Evolutionary conservation across 495 filamentous ascomycete species (phyloP).

Genomic region (Pseudomonodictys pantanalensis): DNA sequence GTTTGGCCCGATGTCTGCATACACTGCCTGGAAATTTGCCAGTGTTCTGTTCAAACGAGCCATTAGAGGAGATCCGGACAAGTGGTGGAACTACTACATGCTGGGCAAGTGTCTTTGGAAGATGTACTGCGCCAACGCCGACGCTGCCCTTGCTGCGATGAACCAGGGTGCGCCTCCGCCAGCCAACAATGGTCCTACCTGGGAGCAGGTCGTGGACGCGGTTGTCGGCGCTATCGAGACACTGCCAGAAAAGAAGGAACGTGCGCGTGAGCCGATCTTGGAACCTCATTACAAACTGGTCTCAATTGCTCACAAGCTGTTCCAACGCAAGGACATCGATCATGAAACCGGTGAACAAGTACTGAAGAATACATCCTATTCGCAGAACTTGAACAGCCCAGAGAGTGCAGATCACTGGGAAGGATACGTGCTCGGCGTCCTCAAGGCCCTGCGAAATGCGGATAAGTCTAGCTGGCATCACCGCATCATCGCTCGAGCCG

Average conservation of each 20-base stretch:
- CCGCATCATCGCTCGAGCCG: slow-evolving; percentile 76
- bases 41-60: slow-evolving; percentile 74
- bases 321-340: slow-evolving; percentile 45
- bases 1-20: slow-evolving; percentile 68
- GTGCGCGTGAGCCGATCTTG: slow-evolving; percentile 75
- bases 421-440: slow-evolving; percentile 65
- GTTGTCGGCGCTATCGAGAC: slow-evolving; percentile 71
- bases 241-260: slow-evolving; percentile 77
- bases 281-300: slow-evolving; percentile 97
- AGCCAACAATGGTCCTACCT: slow-evolving; percentile 28
- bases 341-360: slow-evolving; percentile 53
- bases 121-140: slow-evolving; percentile 65
- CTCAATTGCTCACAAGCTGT: slow-evolving; percentile 80
- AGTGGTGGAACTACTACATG: slow-evolving; percentile 89
- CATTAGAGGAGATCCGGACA: slow-evolving; percentile 67
- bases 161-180: background rate
- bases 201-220: slow-evolving; percentile 63
- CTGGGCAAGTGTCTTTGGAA: slow-evolving; percentile 95
- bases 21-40: slow-evolving; percentile 84
- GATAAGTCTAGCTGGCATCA: slow-evolving; percentile 99
- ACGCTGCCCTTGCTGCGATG: slow-evolving; percentile 23
- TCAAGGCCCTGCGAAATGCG: slow-evolving; percentile 72
- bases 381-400: slow-evolving; percentile 47
- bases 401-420: slow-evolving; percentile 67
- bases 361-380: slow-evolving; percentile 56